Evolutionary conservation across 148 eudicot species (phyloP), one percentile per base, ranked within the genome.

Genomic region (Camellia sinensis): DNA sequence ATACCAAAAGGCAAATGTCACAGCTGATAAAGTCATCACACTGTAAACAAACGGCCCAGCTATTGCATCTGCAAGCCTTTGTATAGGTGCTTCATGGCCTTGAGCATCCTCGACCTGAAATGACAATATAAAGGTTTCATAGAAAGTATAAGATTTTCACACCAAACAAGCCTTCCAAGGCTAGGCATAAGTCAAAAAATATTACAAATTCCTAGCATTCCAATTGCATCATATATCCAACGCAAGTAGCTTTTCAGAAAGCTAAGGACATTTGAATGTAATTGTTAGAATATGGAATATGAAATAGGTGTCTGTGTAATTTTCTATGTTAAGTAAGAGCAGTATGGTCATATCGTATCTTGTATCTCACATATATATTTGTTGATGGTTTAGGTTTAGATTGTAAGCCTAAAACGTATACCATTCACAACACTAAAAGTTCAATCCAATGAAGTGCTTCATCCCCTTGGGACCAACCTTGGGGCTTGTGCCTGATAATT

Each of bases 41-140:
- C 89, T 88, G 66, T 91, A 93, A 59, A 95, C 98, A 87, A 95
- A 95, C 15, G 98, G 98, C 15, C 98, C 98, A 75, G 97, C 98
- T 81, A 95, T 91, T 77, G 90, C 85, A 90, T 95, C 98, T 67
- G 98, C 98, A 78, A 95, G 94, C 85, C 98, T 90, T 80, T 95
- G 98, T 74, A 95, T 93, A 70, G 98, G 98, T 81, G 98, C 98
- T 87, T 95, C 98, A 86, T 88, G 91, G 61, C 98, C 94, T 89
- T 95, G 98, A 76, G 98, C 98, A 83, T 95, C 98, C 89, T 93
- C 98, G 82, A 95, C 94, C 98, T 95, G 79, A 77, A 81, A 76
- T 57, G 2, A 41, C 59, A 81, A 43, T 52, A 75, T 43, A 11
- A 15, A 48, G 13, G 11, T 21, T 14, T 45, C 65, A 48, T 46